Percentiles rank a stretch among this genome's conserved stretches.
Evolutionary conservation across 805 yeast genomes (phyloP).

Genomic region (Kregervanrija pseudodelftensis): DNA sequence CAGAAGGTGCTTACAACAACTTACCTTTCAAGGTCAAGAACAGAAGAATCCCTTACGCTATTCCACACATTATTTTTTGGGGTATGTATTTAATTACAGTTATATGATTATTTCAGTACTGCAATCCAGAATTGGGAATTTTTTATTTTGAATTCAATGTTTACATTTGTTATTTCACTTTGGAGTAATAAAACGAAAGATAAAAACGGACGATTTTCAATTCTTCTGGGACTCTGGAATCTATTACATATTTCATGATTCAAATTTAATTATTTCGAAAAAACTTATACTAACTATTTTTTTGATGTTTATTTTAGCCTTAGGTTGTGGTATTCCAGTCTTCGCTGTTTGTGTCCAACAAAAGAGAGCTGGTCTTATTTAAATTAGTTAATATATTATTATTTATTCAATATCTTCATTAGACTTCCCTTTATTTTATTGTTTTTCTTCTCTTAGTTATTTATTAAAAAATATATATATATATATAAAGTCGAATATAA

Average conservation of each 20-base stretch:
- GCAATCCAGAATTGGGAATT: too few relatives aligned
- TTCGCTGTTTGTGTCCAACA: conserved; percentile 72
- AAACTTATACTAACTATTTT: too few relatives aligned
- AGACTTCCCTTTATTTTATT: too few relatives aligned
- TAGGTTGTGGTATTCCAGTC: conserved; percentile 74
- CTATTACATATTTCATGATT: too few relatives aligned
- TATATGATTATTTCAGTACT: neutral
- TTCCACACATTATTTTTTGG: conserved; percentile 77
- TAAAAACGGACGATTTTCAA: too few relatives aligned
- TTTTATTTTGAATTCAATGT: too few relatives aligned
- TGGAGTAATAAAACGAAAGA: too few relatives aligned
- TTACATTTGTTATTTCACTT: too few relatives aligned
- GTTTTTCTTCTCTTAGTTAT: neutral
- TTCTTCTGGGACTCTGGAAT: too few relatives aligned
- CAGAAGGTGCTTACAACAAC: conserved; percentile 84
- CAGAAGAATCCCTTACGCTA: conserved; percentile 84
- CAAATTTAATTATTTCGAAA: too few relatives aligned
- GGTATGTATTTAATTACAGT: conserved; percentile 29
- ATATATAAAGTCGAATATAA: too few relatives aligned
- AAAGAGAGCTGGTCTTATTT: conserved; percentile 72
- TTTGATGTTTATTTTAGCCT: conserved; percentile 16
- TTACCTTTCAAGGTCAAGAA: conserved; percentile 90
- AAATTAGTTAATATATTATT: conserved; percentile 7
- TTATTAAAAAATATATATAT: neutral
- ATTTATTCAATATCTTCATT: too few relatives aligned